Percentiles rank a stretch among this genome's conserved stretches.
Conservation (phyloP, 306 rosid genomes). For the Dryas octopetala region DNA sequence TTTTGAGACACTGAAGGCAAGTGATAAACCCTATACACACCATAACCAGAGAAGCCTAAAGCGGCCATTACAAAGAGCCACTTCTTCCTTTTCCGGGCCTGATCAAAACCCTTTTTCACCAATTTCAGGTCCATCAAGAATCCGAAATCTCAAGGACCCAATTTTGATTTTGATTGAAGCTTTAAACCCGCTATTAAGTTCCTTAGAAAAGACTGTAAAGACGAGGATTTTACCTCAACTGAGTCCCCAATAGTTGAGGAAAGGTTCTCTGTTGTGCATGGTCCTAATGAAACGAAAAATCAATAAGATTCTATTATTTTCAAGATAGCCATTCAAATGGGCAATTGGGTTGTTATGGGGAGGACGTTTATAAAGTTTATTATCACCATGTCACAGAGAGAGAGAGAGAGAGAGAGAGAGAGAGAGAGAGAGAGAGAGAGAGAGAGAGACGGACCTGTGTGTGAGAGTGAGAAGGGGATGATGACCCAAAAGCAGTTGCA, state of each 20-base stretch:
- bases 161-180: neutral
- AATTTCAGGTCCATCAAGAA: constrained; percentile 52
- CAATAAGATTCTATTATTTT: neutral
- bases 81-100: constrained; percentile 51
- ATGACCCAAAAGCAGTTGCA: constrained; percentile 8
- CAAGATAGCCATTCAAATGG: neutral
- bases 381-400: neutral
- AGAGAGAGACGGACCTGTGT: constrained; percentile 11
- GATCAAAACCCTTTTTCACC: constrained; percentile 40
- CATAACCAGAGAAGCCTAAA: constrained; percentile 57
- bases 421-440: constrained; percentile 9
- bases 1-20: constrained; percentile 54
- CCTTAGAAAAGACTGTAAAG: neutral
- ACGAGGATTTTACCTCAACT: neutral
- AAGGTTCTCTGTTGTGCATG: neutral
- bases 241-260: constrained; percentile 10
- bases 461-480: constrained; percentile 8
- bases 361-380: neutral
- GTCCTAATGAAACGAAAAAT: neutral
- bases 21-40: constrained; percentile 52
- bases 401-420: neutral
- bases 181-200: neutral
- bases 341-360: neutral
- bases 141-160: constrained; percentile 18
- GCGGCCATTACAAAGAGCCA: constrained; percentile 49